phyloP scores from a whole-genome alignment of 129 eudicot species.

The Daucus carota region DNA sequence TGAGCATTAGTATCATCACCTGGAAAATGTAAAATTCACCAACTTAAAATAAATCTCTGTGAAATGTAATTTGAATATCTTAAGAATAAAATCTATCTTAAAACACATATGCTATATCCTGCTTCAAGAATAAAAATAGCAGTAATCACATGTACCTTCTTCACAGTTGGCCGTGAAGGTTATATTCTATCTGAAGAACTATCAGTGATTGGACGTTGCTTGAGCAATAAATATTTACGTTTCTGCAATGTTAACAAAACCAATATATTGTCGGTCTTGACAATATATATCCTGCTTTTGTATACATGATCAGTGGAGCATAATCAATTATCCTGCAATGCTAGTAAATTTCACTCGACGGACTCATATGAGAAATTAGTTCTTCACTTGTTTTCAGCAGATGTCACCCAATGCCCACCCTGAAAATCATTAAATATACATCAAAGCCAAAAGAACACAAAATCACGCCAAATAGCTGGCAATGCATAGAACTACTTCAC shows the following conservation, averaged over 20 bases:
- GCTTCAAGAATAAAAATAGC: neutral
- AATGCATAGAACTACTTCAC: neutral
- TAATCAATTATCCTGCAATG: too few species aligned
- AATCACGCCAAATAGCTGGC: too few species aligned
- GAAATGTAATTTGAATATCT: too few species aligned
- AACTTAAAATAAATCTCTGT: too few species aligned
- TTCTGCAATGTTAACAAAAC: constrained; percentile 73
- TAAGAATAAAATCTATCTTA: too few species aligned
- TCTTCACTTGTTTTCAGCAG: constrained; percentile 87
- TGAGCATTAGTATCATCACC: too few species aligned
- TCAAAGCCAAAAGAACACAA: neutral
- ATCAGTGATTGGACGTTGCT: constrained; percentile 47
- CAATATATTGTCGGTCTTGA: constrained; percentile 71
- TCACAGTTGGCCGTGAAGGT: constrained; percentile 22
- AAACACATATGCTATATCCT: too few species aligned
- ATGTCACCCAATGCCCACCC: constrained; percentile 98
- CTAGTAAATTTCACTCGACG: too few species aligned
- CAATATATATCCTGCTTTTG: constrained; percentile 80
- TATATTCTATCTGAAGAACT: constrained; percentile 29
- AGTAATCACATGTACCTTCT: constrained; percentile 9
- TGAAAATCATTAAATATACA: constrained; percentile 20
- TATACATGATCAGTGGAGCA: too few species aligned
- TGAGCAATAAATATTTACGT: constrained; percentile 86
- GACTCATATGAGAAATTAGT: too few species aligned
- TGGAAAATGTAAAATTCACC: too few species aligned